Base-by-base conservation (phyloP, 2,329 filamentous ascomycete species). In the Clonostachys chloroleuca region DNA sequence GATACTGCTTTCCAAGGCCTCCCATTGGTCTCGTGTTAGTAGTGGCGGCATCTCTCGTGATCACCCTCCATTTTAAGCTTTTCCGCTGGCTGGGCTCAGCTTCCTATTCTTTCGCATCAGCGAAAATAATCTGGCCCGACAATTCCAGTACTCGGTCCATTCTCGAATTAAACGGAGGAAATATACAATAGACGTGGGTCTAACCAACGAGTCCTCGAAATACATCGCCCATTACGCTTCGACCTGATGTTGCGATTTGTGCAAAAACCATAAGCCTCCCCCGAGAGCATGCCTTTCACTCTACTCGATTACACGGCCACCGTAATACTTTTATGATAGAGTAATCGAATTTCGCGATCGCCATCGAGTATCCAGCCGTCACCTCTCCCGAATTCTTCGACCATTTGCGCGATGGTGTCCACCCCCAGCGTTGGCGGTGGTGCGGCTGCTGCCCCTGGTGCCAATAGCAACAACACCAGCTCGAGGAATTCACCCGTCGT, bases 401-500 rank as follows among this genome's bases (percentile, higher is more conserved):
- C 36, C 36, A n/a, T 39, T 39, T 39, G 36, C 36, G 57, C 51
- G 52, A 72, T 73, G 68, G 70, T 67, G 48, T 64, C 70, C 49
- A 64, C 62, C 42, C 61, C 69, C 53, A 68, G 62, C 48, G 59
- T 64, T 50, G 59, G 64, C 50, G 62, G 62, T 56, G 62, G 65
- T 45, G 64, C 61, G 44, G 66, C 60, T 41, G 61, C 59, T 41
- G 58, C n/a, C 40, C 40, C 58, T 44, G 66, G 60, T 53, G 59
- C 60, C 43, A 64, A 62, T 43, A 76, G 72, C 57, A 65, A 70
- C 51, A 74, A 73, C 65, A 67, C 67, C 49, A 79, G 73, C 59
- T 70, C 76, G 44, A 72, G 77, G 63, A 76, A 66, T 43, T 81
- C 78, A 34, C 77, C 78, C 14, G 67, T 74, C 41, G 62, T 70